Base-by-base conservation (phyloP, 768 basidiomycete species). In the Filobasidium floriforme region DNA sequence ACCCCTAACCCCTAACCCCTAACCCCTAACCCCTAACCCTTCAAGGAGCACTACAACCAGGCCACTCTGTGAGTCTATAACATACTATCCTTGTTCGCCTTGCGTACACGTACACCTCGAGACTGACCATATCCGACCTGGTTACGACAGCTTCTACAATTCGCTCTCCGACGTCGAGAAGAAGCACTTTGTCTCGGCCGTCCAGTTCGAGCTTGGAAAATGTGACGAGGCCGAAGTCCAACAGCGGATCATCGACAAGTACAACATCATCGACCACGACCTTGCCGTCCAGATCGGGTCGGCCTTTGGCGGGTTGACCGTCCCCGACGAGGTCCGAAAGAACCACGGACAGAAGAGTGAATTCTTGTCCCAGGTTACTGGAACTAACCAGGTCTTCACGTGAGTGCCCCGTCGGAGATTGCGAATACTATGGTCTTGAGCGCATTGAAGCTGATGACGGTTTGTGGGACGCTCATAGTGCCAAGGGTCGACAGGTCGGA, bases 141-240 rank as follows among this genome's bases (percentile, higher is more conserved):
- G 32, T 37, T 37, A 4, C 9, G 9, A 4, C 32, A 37, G 32
- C 1, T 93, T 92, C 82, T 87, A 85, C 79, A 92, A 94, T 79
- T 92, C 90, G 7, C 82, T 93, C 57, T 72, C 83, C 1, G 71
- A 80, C 0, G 75, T 84, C 63, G 92, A 93, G 81, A 85, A 87
- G 78, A 68, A 79, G n/a, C 89, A 92, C 75, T 80, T 92, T 37
- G 79, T 85, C 59, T 73, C 79, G 26, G 90, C 89, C 5, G 82
- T 89, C 66, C 84, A 85, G 14, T 93, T 94, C 75, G 91, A 92
- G 79, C 82, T 94, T 41, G 86, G 85, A 65, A 89, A 92, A 73
- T 89, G 88, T 77, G 87, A 89, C 61, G 89, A 92, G 71, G 83
- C 84, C 0, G 77, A 80, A 1, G 88, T 93, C 0, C 88, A 87